A percentile compares a stretch with the other conserved stretches of the same genome.
Conservation (phyloP, 2,329 filamentous ascomycete species). For the Fusarium sulawesiense region DNA sequence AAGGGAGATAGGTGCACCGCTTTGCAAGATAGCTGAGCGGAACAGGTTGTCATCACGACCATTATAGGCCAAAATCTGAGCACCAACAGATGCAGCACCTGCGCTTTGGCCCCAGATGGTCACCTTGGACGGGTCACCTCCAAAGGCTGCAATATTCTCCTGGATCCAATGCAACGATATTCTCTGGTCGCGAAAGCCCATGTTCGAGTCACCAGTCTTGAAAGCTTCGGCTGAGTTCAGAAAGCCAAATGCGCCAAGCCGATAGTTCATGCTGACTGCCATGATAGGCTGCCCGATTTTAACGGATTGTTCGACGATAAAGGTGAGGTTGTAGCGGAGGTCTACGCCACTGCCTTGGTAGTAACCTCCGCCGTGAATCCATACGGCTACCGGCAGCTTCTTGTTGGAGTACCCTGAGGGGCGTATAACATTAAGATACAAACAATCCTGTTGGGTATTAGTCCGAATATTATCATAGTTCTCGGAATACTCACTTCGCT, state of each 20-base stretch:
- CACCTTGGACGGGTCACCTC: constrained; percentile 58
- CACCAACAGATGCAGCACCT: constrained; percentile 21
- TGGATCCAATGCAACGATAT: constrained; percentile 61
- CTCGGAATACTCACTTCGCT: background rate
- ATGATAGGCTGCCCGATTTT: constrained; percentile 52
- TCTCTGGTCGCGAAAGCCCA: constrained; percentile 62
- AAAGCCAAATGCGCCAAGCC: constrained; percentile 56
- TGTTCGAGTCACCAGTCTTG: constrained; percentile 56
- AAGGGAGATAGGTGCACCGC: constrained; percentile 5
- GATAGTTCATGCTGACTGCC: constrained; percentile 38
- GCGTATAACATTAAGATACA: constrained; percentile 29
- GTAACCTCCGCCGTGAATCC: constrained; percentile 53
- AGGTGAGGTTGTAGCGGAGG: constrained; percentile 68
- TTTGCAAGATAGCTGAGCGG: constrained; percentile 21
- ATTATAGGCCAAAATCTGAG: constrained; percentile 24
- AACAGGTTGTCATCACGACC: constrained; percentile 29
- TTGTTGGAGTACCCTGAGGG: constrained; percentile 23
- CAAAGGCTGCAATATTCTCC: constrained; percentile 59
- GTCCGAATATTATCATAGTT: background rate
- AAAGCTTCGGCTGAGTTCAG: constrained; percentile 57
- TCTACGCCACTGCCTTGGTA: constrained; percentile 55
- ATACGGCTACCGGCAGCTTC: constrained; percentile 32
- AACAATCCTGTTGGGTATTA: constrained; percentile 17
- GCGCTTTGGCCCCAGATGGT: constrained; percentile 53
- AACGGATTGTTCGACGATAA: constrained; percentile 60